Evolutionary conservation across 139 green algal species (phyloP), one percentile per base, ranked within the genome.

Genomic region (Volvox reticuliferus): DNA sequence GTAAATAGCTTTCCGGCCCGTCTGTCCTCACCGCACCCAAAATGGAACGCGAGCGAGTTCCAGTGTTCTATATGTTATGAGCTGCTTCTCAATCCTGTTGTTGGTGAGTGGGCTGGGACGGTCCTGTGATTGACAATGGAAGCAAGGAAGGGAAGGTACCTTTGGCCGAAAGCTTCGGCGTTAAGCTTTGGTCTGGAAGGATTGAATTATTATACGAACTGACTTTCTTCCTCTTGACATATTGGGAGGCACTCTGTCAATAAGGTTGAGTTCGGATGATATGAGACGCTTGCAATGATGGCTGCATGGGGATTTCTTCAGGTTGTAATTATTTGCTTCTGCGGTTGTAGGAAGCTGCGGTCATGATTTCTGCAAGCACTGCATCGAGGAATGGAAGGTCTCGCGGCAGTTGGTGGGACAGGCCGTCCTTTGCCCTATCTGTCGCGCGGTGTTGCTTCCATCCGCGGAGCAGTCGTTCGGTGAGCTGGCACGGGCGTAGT

Each of bases 361-460:
- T 0, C 91, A 93, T 68, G 91, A 93, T 35, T 93, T 93, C 81
- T 93, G 91, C 81, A 91, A 90, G 87, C 81, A 77, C 73, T 93
- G 91, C 91, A 92, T 93, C 16, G 67, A 88, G 35, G 71, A 88
- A 14, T 93, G 91, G 91, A 86, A 89, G 44, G 14, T 69, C 0
- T 85, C 78, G 63, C 63, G 91, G 13, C 87, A 91, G 80, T 87
- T 89, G 28, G 37, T 55, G 12, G 85, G 86, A n/a, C 82, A 85
- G 16, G 50, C 36, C 30, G 84, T 93, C 22, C 86, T 91, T 32
- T 93, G 91, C 81, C 91, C 91, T 12, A 87, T 93, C 12, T 93
- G 91, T 76, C 81, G 91, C 18, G 61, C 78, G 0, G 86, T 92
- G 50, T 68, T 93, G 33, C 91, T 92, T 13, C 68, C 68, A 18